phyloP scores from a whole-genome alignment of 306 rosid genomes.

The Malus sylvestris region DNA sequence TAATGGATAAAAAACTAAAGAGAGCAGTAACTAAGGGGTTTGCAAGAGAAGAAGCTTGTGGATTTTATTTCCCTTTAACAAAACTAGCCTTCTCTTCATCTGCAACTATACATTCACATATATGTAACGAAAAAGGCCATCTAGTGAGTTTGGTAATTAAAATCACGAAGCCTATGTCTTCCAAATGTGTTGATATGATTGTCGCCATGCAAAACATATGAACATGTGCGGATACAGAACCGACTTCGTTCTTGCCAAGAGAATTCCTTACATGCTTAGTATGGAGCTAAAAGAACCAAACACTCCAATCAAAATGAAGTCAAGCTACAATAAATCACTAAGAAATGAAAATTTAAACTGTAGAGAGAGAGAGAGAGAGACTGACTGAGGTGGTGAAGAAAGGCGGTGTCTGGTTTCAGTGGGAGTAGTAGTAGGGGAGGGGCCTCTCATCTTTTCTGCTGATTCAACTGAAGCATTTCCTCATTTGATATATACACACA shows the following conservation, averaged over 20 bases:
- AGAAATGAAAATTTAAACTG: neutral
- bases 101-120: neutral
- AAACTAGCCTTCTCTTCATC: neutral
- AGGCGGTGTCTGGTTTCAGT: conserved; percentile 71
- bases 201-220: neutral
- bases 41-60: no score
- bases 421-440: conserved; percentile 36
- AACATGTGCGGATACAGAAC: neutral
- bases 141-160: neutral
- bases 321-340: neutral
- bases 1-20: no score
- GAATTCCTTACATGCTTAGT: neutral
- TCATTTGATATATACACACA: neutral
- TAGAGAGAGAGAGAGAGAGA: neutral
- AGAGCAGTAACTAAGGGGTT: no score
- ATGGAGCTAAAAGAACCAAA: neutral
- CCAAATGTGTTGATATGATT: neutral
- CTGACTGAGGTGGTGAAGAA: conserved; percentile 49
- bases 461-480: conserved; percentile 6
- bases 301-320: neutral
- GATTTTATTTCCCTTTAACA: neutral
- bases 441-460: conserved; percentile 53
- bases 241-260: no score
- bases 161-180: neutral
- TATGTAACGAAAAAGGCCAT: neutral